Percentiles rank a stretch among this genome's conserved stretches.
Evolutionary conservation across 257 asterid species (phyloP).

Genomic region (Jacaranda copaia): DNA sequence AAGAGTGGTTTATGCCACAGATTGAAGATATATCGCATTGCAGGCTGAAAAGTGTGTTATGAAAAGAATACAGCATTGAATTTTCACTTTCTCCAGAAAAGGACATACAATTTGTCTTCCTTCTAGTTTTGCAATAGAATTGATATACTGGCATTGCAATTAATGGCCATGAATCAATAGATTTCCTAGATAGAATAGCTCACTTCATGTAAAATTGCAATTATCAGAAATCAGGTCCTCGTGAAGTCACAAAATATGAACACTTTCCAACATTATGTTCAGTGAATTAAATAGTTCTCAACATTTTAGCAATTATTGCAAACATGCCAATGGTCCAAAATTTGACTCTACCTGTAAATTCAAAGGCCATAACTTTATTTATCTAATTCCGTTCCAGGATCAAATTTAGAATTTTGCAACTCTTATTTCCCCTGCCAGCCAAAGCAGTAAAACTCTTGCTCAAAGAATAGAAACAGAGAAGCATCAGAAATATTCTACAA

Average conservation of each 20-base stretch:
- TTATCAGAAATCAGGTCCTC: neutral
- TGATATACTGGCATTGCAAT: neutral
- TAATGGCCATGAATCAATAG: neutral
- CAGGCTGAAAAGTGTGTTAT: neutral
- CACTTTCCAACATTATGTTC: neutral
- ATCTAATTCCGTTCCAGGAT: neutral
- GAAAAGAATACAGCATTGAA: neutral
- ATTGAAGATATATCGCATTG: neutral
- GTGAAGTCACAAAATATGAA: neutral
- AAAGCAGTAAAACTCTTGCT: neutral
- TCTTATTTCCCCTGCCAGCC: slow-evolving; percentile 1
- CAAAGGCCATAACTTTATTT: neutral
- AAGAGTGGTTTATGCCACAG: slow-evolving; percentile 8
- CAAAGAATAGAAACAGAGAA: neutral
- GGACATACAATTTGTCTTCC: neutral
- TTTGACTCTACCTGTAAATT: neutral
- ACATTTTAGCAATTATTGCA: neutral
- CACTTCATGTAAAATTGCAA: neutral
- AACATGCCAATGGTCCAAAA: neutral
- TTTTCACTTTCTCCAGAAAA: neutral
- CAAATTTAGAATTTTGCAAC: neutral
- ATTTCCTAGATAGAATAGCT: neutral
- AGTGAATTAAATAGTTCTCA: neutral
- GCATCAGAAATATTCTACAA: neutral
- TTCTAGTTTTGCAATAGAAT: slow-evolving; percentile 3